Evolutionary conservation across 2,329 filamentous ascomycete species (phyloP).

Genomic region (Neoscytalidium dimidiatum): DNA sequence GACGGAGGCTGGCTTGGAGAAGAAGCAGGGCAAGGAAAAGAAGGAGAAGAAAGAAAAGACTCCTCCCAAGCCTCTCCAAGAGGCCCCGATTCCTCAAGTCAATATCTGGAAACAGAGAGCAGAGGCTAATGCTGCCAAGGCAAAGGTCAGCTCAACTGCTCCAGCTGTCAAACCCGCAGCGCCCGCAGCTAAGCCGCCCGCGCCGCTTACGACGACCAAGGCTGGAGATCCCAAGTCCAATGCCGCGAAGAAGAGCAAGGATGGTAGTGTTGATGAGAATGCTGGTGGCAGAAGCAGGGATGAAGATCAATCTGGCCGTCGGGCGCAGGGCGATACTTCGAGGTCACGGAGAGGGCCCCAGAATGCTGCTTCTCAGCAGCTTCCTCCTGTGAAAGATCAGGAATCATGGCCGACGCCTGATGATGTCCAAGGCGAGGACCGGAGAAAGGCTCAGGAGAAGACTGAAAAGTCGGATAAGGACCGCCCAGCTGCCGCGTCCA

Average conservation of each 20-base stretch:
- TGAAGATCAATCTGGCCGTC: constrained; percentile 29
- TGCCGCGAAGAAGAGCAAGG: constrained; percentile 30
- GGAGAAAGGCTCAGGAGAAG: constrained; percentile 70
- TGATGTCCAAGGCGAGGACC: constrained; percentile 72
- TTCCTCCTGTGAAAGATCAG: constrained; percentile 72
- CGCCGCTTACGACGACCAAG: constrained; percentile 26
- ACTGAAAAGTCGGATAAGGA: constrained; percentile 62
- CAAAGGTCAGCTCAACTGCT: constrained; percentile 29
- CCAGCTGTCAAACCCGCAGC: constrained; percentile 37
- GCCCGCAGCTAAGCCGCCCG: constrained; percentile 7
- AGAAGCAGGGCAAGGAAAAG: constrained; percentile 53
- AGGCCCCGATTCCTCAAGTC: constrained; percentile 78
- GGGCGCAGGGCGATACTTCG: constrained; percentile 4
- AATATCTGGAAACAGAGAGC: constrained; percentile 87
- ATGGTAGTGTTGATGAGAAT: neutral
- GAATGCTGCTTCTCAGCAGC: neutral
- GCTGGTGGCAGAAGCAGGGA: constrained; percentile 28
- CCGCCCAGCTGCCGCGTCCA: constrained; percentile 54
- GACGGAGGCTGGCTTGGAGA: constrained; percentile 30
- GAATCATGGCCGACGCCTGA: constrained; percentile 90
- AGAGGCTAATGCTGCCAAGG: constrained; percentile 52
- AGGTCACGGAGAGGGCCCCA: neutral
- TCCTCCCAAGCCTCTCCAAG: constrained; percentile 65
- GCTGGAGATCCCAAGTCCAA: constrained; percentile 14
- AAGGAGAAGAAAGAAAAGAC: constrained; percentile 47